phyloP scores from a whole-genome alignment of 345 rosid species.

The Brassica rapa region DNA sequence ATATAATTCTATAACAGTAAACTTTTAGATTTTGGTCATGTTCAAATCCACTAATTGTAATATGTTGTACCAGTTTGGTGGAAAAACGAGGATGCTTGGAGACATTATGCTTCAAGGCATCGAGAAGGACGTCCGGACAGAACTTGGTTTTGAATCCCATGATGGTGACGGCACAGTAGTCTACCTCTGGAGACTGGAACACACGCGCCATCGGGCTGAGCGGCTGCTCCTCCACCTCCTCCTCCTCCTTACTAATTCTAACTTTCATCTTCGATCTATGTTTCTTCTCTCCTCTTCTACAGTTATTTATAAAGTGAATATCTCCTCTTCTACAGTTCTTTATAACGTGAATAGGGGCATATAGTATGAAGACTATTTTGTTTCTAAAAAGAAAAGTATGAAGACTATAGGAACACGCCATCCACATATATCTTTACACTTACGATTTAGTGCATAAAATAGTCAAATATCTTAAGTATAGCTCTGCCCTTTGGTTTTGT shows the following conservation, averaged over 20 bases:
- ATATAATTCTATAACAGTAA: not conserved
- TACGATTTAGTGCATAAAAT: not conserved
- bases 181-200: constrained; percentile 54
- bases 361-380: not conserved
- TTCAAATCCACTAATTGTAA: not conserved
- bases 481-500: not conserved
- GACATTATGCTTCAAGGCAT: constrained; percentile 59
- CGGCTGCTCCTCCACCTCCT: constrained; percentile 34
- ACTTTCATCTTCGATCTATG: not conserved
- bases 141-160: constrained; percentile 55
- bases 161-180: constrained; percentile 49
- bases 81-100: constrained; percentile 85
- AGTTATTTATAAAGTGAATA: too few species aligned
- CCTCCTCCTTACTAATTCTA: not conserved
- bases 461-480: not conserved
- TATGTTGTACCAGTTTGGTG: constrained; percentile 53
- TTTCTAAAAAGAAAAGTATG: not conserved
- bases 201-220: constrained; percentile 59
- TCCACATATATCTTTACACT: not conserved
- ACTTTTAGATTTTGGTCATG: not conserved
- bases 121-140: constrained; percentile 43
- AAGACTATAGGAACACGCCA: not conserved
- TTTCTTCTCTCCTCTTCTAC: not conserved
- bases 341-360: not conserved
- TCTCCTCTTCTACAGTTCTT: not conserved